A percentile compares a stretch with the other conserved stretches of the same genome.
These are phyloP conservation scores for Colletotrichum magnum DNA, from an alignment of 2,329 filamentous ascomycete genomes.

Conservation along the genomic window DNA sequence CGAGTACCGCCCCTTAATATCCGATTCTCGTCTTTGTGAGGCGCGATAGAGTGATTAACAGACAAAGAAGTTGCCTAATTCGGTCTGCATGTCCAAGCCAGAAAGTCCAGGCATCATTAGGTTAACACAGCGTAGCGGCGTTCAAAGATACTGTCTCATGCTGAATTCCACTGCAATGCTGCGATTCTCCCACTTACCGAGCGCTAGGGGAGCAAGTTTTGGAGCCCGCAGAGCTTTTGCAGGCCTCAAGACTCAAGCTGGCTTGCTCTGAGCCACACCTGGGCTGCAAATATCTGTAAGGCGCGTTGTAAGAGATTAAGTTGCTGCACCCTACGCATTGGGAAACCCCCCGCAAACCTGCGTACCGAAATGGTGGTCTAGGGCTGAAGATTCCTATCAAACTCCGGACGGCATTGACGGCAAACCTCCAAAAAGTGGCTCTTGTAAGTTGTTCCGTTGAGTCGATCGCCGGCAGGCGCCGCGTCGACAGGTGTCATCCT, in stretches of 20 bases:
- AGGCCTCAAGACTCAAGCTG: background rate
- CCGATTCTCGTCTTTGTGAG: no score
- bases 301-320: background rate
- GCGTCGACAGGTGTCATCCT: background rate
- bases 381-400: background rate
- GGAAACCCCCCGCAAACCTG: background rate
- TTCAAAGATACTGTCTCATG: background rate
- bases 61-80: no score
- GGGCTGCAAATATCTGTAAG: background rate
- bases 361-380: background rate
- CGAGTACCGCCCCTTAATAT: background rate
- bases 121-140: background rate
- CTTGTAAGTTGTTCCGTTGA: background rate
- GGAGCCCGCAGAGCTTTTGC: background rate
- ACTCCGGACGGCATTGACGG: background rate
- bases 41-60: no score
- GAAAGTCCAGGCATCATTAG: background rate
- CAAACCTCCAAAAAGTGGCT: background rate
- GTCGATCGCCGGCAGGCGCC: background rate
- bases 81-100: no score
- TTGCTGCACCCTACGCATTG: background rate
- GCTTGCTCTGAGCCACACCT: background rate
- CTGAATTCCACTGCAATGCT: background rate
- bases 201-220: background rate
- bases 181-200: no score